phyloP scores from a whole-genome alignment of 2,329 filamentous ascomycete species.

The Fusarium sp. region DNA sequence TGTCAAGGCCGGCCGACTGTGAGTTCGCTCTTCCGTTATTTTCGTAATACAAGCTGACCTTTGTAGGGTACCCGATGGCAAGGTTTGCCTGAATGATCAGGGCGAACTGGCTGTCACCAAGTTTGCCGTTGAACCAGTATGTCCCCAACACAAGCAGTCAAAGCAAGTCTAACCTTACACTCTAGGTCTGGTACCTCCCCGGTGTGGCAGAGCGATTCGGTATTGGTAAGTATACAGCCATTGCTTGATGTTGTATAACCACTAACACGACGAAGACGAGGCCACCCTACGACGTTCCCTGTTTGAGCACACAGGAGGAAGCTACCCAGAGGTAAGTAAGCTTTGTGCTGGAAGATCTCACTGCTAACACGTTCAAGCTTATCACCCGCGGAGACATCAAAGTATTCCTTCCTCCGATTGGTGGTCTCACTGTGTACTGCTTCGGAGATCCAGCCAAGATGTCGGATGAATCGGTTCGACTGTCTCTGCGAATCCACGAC shows the following conservation, averaged over 20 bases:
- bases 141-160: conserved; percentile 41
- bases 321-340: conserved; percentile 79
- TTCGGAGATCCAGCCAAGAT: conserved; percentile 96
- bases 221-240: conserved; percentile 66
- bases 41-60: conserved; percentile 19
- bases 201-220: conserved; percentile 93
- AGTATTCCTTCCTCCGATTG: conserved; percentile 93
- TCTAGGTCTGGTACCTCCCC: conserved; percentile 79
- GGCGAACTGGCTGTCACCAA: conserved; percentile 96
- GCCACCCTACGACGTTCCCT: conserved; percentile 84
- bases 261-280: conserved; percentile 70
- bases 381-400: conserved; percentile 97
- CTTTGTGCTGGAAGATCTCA: neutral
- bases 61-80: conserved; percentile 75
- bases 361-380: conserved; percentile 58
- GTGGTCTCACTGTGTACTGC: conserved; percentile 92
- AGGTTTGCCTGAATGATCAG: conserved; percentile 84
- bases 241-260: neutral
- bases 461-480: conserved; percentile 81
- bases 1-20: conserved; percentile 80
- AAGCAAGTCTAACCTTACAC: neutral
- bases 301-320: conserved; percentile 95
- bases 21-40: conserved; percentile 18
- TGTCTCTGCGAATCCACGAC: conserved; percentile 85
- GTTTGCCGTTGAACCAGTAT: conserved; percentile 92